These are phyloP conservation scores for Xylaria cubensis DNA, from an alignment of 495 filamentous ascomycete genomes.

Conservation along the genomic window DNA sequence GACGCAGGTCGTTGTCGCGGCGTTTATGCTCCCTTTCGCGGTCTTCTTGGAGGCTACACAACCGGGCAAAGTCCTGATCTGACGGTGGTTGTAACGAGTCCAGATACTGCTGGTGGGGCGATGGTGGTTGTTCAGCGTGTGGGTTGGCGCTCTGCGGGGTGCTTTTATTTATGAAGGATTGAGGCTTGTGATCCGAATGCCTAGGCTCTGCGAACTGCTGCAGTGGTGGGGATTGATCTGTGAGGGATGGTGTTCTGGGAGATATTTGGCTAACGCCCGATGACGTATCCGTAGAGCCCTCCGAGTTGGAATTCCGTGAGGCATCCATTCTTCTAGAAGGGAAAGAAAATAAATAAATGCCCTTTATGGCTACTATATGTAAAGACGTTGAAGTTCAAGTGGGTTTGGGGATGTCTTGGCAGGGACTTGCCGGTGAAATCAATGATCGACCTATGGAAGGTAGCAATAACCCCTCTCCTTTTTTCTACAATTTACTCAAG, in stretches of 20 bases:
- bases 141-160: neutral
- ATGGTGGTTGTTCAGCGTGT: neutral
- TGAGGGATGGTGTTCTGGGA: neutral
- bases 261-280: neutral
- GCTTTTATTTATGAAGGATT: neutral
- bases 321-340: neutral
- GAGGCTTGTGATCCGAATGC: constrained; percentile 1
- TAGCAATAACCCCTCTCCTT: neutral
- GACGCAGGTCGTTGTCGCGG: constrained; percentile 43
- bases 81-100: constrained; percentile 56
- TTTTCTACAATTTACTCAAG: neutral
- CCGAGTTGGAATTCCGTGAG: neutral
- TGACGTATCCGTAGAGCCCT: neutral
- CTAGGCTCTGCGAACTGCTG: neutral
- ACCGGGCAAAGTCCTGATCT: constrained; percentile 48
- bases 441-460: neutral
- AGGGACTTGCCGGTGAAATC: neutral
- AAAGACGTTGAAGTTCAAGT: constrained; percentile 21
- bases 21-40: constrained; percentile 52
- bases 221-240: constrained; percentile 10
- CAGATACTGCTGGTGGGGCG: constrained; percentile 52
- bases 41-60: constrained; percentile 51
- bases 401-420: constrained; percentile 29
- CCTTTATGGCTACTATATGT: neutral
- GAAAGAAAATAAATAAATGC: neutral